Evolutionary conservation across 306 rosid genomes (phyloP).

Genomic region (apple (Malus domestica)): ASM211411v1 NC_041804.1:18913501-18914000

Average conservation of each 20-base stretch:
- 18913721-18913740: constrained; percentile 36
- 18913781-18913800: constrained; percentile 39
- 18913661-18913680: background rate
- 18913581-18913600: background rate
- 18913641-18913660: background rate
- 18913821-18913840: constrained; percentile 64
- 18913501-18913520: background rate
- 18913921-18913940: constrained; percentile 52
- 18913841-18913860: constrained; percentile 53
- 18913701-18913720: constrained; percentile 14
- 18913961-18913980: constrained; percentile 66
- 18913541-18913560: background rate
- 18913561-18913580: background rate
- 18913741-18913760: constrained; percentile 50
- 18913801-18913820: constrained; percentile 58
- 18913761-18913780: constrained; percentile 53
- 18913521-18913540: background rate
- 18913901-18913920: constrained; percentile 54
- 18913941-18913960: constrained; percentile 51
- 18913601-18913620: background rate
- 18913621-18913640: background rate
- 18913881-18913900: constrained; percentile 49
- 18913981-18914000: constrained; percentile 39
- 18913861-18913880: constrained; percentile 58
- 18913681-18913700: background rate